phyloP scores from a whole-genome alignment of 2,329 filamentous ascomycete genomes.

The Elsinoe necatrix region DNA sequence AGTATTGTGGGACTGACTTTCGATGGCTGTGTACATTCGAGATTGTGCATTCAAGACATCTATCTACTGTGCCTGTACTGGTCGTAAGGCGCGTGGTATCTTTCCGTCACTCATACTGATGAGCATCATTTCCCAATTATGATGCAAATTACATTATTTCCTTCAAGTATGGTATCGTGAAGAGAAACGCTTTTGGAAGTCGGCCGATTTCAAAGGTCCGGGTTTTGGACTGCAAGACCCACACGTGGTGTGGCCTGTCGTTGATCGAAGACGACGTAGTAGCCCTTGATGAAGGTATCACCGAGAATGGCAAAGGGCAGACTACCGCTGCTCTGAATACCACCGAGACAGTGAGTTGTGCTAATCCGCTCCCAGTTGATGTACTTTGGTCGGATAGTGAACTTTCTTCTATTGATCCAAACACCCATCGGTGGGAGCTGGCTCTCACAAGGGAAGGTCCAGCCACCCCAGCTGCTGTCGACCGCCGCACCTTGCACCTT shows the following conservation, averaged over 20 bases:
- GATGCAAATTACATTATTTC: constrained; percentile 7
- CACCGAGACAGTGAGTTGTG: constrained; percentile 6
- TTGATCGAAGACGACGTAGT: constrained; percentile 48
- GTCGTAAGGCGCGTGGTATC: not conserved
- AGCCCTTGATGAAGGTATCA: constrained; percentile 48
- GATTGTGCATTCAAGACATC: not conserved
- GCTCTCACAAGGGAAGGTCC: constrained; percentile 12
- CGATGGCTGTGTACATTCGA: not conserved
- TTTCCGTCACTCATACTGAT: not conserved
- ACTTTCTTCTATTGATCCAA: constrained; percentile 25
- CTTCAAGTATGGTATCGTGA: constrained; percentile 9
- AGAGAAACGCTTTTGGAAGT: not conserved
- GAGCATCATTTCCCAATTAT: not conserved
- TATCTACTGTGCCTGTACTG: not conserved
- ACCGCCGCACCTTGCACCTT: constrained; percentile 19
- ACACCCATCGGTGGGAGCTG: constrained; percentile 9
- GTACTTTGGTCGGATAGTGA: not conserved
- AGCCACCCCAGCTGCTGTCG: constrained; percentile 19
- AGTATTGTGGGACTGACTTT: not conserved
- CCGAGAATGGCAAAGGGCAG: constrained; percentile 50
- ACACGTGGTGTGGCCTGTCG: constrained; percentile 1
- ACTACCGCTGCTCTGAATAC: constrained; percentile 35
- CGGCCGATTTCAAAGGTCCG: not conserved
- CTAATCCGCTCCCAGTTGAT: constrained; percentile 12
- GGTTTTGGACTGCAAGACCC: not conserved